phyloP scores from a whole-genome alignment of 2,329 filamentous ascomycete species.

The Cladosporium sp. region DNA sequence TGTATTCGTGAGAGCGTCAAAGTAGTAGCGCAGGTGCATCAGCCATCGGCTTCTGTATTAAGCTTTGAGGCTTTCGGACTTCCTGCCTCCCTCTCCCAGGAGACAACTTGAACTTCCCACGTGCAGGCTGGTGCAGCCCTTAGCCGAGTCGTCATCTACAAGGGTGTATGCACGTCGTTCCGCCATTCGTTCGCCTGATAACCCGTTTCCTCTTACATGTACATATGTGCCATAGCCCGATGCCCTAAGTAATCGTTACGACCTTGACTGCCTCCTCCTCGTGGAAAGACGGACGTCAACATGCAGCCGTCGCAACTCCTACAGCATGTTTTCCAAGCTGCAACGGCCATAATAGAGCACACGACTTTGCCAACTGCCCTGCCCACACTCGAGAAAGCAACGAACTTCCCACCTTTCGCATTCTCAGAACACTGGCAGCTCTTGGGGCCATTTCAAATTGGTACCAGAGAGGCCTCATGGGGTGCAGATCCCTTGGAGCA shows the following conservation, averaged over 20 bases:
- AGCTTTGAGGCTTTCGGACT: slow-evolving; percentile 19
- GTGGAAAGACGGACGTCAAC: neutral
- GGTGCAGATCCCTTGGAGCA: slow-evolving; percentile 60
- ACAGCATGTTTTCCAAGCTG: neutral
- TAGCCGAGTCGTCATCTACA: slow-evolving; percentile 15
- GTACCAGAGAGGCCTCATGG: slow-evolving; percentile 62
- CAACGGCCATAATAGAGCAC: neutral
- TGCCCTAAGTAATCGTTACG: neutral
- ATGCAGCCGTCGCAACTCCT: slow-evolving; percentile 13
- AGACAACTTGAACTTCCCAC: slow-evolving; percentile 1
- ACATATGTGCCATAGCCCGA: neutral
- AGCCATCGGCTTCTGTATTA: neutral
- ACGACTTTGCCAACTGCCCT: neutral
- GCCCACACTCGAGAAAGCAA: too few relatives aligned
- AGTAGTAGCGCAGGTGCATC: neutral
- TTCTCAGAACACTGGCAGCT: slow-evolving; percentile 49
- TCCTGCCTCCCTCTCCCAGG: slow-evolving; percentile 11
- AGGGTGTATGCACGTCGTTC: neutral
- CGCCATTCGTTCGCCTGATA: neutral
- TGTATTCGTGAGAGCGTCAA: neutral
- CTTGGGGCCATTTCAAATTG: slow-evolving; percentile 60
- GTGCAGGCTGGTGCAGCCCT: neutral
- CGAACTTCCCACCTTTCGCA: neutral
- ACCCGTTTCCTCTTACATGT: neutral
- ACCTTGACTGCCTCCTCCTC: neutral